Percentiles rank a stretch among this genome's conserved stretches.
Conservation (phyloP, 345 rosid species). For the Arabidopsis thaliana region DNA sequence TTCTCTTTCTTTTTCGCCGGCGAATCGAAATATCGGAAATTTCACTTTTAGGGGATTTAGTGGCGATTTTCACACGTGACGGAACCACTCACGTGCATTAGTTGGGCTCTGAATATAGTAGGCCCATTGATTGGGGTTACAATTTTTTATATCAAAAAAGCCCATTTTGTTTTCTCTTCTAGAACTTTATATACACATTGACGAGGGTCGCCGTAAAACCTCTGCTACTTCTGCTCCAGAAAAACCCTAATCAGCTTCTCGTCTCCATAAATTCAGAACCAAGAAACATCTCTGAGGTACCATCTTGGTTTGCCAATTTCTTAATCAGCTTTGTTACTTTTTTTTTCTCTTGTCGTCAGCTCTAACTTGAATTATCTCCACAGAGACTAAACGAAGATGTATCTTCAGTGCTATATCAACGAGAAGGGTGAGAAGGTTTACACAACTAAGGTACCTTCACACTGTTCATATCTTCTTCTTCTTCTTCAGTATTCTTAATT, state of each 20-base stretch:
- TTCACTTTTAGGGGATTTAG: background rate
- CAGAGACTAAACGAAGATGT: constrained; percentile 49
- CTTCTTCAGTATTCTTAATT: background rate
- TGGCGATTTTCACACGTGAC: background rate
- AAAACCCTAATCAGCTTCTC: constrained; percentile 41
- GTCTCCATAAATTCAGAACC: background rate
- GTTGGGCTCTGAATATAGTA: background rate
- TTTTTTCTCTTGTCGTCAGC: background rate
- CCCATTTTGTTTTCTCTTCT: constrained; percentile 7
- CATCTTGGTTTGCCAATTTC: background rate
- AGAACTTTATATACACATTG: constrained; percentile 11
- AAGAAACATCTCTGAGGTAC: constrained; percentile 32
- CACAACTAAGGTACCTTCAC: constrained; percentile 67
- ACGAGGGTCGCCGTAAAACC: constrained; percentile 14
- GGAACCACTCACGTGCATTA: background rate
- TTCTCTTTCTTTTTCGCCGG: constrained; percentile 19
- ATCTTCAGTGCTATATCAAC: constrained; percentile 80
- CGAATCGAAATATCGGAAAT: background rate
- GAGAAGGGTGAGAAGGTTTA: constrained; percentile 83
- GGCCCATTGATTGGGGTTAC: background rate
- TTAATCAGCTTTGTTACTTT: background rate
- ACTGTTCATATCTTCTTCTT: background rate
- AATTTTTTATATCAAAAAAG: constrained; percentile 2
- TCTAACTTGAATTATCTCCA: background rate
- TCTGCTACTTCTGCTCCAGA: background rate